Base-by-base conservation (phyloP, 73 alveolate genomes). In the Paramecium octaurelia region DNA sequence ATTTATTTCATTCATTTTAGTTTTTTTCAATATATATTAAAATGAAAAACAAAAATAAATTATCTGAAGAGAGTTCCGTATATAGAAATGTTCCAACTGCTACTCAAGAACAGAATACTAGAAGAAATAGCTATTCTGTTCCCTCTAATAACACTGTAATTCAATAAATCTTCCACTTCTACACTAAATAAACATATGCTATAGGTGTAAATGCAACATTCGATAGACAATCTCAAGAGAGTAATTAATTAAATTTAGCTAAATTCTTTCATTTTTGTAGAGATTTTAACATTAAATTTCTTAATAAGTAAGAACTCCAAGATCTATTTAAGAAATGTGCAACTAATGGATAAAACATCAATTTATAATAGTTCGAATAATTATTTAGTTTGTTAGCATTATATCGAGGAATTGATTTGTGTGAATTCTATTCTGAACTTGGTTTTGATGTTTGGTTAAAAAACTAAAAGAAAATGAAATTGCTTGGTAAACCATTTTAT, bases 191-290 rank as follows among this genome's bases (percentile, higher is more conserved):
- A 38, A 16, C 87, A 73, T 73, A 73, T 12, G n/a, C 59, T 29
- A 36, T 40, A 14, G 87, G 87, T 12, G 59, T 36, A 31, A 34
- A 73, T 73, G 87, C 87, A 34, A 73, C 87, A 35, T 73, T 73
- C 27, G 87, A 73, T 36, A 73, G 87, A 73, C 18, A 36, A 36
- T 73, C 12, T 20, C 18, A 73, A 73, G 87, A 73, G 64, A 73
- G 87, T 73, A 73, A 34, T 36, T 35, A 20, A 38, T n/a, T 73
- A 18, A 40, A 73, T 34, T 73, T 73, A 43, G 59, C 87, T 14
- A 73, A 73, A 40, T 73, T 73, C 46, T 73, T 73, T 34, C 87
- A 73, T 38, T 73, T 73, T 38, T 73, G 87, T 8, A 73, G 59
- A 38, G 87, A 73, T 36, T 73, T 73, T 18, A 36, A 73, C 8